Base-by-base conservation (phyloP, 2,329 filamentous ascomycete species). In the Microthyrium microscopicum region DNA sequence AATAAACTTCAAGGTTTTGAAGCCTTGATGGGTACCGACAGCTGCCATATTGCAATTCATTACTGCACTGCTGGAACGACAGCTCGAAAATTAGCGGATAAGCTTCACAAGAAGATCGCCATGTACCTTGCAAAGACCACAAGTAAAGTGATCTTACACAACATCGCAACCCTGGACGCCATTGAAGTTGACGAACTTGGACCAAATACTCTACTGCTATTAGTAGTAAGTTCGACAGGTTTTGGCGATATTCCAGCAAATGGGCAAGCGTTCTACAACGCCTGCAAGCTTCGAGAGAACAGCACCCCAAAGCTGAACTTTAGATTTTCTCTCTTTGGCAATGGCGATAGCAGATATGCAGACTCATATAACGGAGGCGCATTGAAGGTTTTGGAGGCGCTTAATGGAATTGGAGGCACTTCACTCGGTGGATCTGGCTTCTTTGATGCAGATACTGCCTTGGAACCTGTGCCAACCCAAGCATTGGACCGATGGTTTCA, bases 281-380 rank as follows among this genome's bases (percentile, higher is more conserved):
- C 31, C 16, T 41, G 31, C 28, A 18, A 37, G 19, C 13, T 12
- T 33, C 4, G 21, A 28, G 25, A 33, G 26, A 17, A 18, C 20
- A 20, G 18, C 13, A 13, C 26, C n/a, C n/a, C 17, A n/a, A n/a
- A n/a, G n/a, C n/a, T 26, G 6, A 11, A 15, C 20, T 34, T 38
- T 26, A 29, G 28, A 3, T 44, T 38, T 27, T 40, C 40, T 9
- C 15, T 44, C 18, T 46, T 42, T 20, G 44, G 43, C 11, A 44
- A 43, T 29, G 44, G 44, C 5, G 41, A 44, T 27, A 43, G 40
- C 34, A 35, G 38, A 6, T 45, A 43, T 20, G 27, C 32, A 22
- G 33, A 21, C 27, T 43, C 42, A 5, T 45, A 39, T 31, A 35
- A 35, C 20, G 39, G 36, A 5, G 40, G 41, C 3, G 42, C 44